Conservation (phyloP, 2,329 filamentous ascomycete species). For the Cladosporium velox region DNA sequence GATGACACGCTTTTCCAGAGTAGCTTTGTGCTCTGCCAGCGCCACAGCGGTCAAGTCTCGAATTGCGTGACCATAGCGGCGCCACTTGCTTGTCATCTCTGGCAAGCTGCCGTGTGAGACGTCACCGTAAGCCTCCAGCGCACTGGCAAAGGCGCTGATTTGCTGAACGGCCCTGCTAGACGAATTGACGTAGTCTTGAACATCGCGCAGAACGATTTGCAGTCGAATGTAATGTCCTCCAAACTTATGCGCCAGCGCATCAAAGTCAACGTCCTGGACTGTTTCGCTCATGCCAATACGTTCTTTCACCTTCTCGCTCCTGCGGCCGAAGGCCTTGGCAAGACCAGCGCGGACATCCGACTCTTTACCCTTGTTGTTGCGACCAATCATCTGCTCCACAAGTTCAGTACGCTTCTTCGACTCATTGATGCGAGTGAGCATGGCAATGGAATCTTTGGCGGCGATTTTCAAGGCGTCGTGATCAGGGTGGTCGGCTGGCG, state of each 20-base stretch:
- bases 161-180: slow-evolving; percentile 77
- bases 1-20: slow-evolving; percentile 79
- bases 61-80: slow-evolving; percentile 83
- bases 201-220: slow-evolving; percentile 88
- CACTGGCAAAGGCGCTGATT: slow-evolving; percentile 76
- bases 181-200: slow-evolving; percentile 89
- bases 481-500: slow-evolving; percentile 82
- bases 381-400: slow-evolving; percentile 77
- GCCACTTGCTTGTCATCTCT: slow-evolving; percentile 92
- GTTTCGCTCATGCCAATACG: slow-evolving; percentile 65
- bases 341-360: slow-evolving; percentile 83
- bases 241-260: slow-evolving; percentile 80
- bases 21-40: slow-evolving; percentile 73
- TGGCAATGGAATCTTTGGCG: slow-evolving; percentile 66
- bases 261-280: slow-evolving; percentile 79
- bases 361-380: slow-evolving; percentile 81
- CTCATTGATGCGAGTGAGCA: slow-evolving; percentile 78
- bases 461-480: slow-evolving; percentile 67
- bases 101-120: slow-evolving; percentile 69
- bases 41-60: slow-evolving; percentile 81
- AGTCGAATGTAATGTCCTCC: slow-evolving; percentile 89
- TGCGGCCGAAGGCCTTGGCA: slow-evolving; percentile 85
- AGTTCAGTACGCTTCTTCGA: slow-evolving; percentile 93
- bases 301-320: slow-evolving; percentile 80
- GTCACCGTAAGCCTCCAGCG: slow-evolving; percentile 80